These are phyloP conservation scores for Amanita polypyramis DNA, from an alignment of 768 basidiomycete species.

Conservation along the genomic window DNA sequence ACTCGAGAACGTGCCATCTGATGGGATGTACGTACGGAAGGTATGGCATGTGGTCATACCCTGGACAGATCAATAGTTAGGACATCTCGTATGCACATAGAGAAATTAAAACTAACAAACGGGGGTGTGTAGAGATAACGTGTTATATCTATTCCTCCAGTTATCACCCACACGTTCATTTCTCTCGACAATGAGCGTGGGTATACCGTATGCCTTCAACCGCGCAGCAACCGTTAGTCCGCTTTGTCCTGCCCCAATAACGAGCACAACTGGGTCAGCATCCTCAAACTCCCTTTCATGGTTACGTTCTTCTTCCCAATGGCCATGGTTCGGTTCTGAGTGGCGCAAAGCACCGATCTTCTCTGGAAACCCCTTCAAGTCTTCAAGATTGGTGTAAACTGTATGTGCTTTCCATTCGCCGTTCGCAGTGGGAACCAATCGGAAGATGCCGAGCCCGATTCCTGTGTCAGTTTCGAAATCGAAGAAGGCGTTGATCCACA, in stretches of 20 bases:
- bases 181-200: constrained; percentile 42
- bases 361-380: constrained; percentile 33
- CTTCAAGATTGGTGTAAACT: constrained; percentile 38
- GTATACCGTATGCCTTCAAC: constrained; percentile 38
- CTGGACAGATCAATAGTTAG: constrained; percentile 12
- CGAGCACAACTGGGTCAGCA: constrained; percentile 38
- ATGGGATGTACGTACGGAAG: constrained; percentile 27
- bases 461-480: constrained; percentile 34
- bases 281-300: constrained; percentile 33
- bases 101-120: constrained; percentile 24
- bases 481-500: constrained; percentile 37
- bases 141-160: constrained; percentile 51
- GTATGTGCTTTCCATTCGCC: constrained; percentile 41
- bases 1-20: neutral
- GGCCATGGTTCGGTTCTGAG: constrained; percentile 30
- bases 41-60: constrained; percentile 48
- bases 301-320: constrained; percentile 34
- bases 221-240: constrained; percentile 47
- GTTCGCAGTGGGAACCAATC: constrained; percentile 29
- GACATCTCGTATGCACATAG: neutral
- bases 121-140: constrained; percentile 44
- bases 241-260: constrained; percentile 45
- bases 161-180: constrained; percentile 42
- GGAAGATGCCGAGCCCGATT: constrained; percentile 30
- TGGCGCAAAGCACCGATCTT: constrained; percentile 29